Evolutionary conservation across 352 stramenopile species (phyloP).

Genomic region (Pythium insidiosum): DNA sequence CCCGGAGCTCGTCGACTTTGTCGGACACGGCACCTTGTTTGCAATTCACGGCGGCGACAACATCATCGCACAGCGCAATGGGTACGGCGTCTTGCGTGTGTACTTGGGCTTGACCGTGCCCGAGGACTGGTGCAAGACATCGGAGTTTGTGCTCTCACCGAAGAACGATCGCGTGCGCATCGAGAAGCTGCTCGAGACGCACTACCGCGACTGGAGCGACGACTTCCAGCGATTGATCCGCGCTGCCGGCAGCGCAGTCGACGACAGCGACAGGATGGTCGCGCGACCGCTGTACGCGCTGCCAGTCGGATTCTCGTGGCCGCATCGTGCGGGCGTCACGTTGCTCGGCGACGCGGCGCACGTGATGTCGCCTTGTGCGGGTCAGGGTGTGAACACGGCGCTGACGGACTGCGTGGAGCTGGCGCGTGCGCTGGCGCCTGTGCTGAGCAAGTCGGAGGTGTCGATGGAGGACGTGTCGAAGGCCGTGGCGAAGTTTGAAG

Average conservation of each 20-base stretch:
- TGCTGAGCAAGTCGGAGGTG: neutral
- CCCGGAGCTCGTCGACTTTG: constrained; percentile 10
- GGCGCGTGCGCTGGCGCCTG: neutral
- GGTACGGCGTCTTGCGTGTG: constrained; percentile 11
- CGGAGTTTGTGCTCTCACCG: neutral
- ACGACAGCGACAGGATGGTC: constrained; percentile 3
- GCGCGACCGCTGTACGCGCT: constrained; percentile 6
- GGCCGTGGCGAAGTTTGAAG: constrained; percentile 5
- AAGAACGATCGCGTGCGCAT: constrained; percentile 7
- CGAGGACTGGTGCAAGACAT: constrained; percentile 2
- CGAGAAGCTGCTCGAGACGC: constrained; percentile 15
- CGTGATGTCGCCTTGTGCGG: constrained; percentile 25
- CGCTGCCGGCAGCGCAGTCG: constrained; percentile 20
- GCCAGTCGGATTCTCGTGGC: constrained; percentile 6
- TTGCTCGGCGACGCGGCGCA: constrained; percentile 25
- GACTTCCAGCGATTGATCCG: constrained; percentile 12
- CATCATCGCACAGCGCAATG: constrained; percentile 14
- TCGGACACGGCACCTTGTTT: constrained; percentile 12
- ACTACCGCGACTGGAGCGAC: constrained; percentile 16
- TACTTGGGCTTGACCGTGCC: constrained; percentile 12
- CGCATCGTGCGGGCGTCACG: constrained; percentile 11
- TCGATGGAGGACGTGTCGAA: neutral
- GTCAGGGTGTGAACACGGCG: constrained; percentile 24
- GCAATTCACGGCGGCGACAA: constrained; percentile 7
- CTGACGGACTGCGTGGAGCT: constrained; percentile 19